These are phyloP conservation scores for Acanthamoeba culbertsoni DNA, from an alignment of 208 protist genomes.

Conservation along the genomic window DNA sequence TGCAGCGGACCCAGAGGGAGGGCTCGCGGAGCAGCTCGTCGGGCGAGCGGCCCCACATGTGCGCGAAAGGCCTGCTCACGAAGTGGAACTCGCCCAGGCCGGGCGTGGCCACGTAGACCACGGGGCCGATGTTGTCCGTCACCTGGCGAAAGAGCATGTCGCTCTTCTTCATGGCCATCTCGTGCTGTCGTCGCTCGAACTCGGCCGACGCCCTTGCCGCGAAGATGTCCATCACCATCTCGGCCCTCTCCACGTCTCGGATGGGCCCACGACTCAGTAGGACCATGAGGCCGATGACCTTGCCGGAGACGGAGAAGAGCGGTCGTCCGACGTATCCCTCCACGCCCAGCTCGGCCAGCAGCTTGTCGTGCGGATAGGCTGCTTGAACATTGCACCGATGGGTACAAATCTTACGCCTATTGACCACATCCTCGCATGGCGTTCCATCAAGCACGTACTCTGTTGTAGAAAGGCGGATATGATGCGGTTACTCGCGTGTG, in stretches of 20 bases:
- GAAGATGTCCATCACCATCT: slow-evolving; percentile 41
- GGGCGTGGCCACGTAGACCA: slow-evolving; percentile 39
- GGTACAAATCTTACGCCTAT: not conserved
- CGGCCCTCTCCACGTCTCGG: not conserved
- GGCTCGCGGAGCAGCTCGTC: not conserved
- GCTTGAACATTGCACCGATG: not conserved
- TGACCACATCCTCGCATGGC: slow-evolving; percentile 34
- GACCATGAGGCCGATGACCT: slow-evolving; percentile 47
- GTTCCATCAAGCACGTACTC: not conserved
- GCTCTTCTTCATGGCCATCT: slow-evolving; percentile 37
- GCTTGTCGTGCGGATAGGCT: not conserved
- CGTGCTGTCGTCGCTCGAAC: slow-evolving; percentile 30
- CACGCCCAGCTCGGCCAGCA: not conserved
- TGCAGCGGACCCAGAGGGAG: not conserved
- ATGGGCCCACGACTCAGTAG: not conserved
- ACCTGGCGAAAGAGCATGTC: slow-evolving; percentile 43
- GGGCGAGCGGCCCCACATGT: not conserved
- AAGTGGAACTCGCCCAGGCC: not conserved
- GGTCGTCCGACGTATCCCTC: slow-evolving; percentile 13
- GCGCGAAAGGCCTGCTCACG: not conserved
- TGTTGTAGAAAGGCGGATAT: not conserved
- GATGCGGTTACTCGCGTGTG: not conserved
- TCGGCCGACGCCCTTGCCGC: slow-evolving; percentile 8
- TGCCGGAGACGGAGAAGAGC: not conserved
- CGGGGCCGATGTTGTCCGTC: not conserved